Evolutionary conservation across 805 yeast species (phyloP).

Genomic region (Clavispora asparagi): DNA sequence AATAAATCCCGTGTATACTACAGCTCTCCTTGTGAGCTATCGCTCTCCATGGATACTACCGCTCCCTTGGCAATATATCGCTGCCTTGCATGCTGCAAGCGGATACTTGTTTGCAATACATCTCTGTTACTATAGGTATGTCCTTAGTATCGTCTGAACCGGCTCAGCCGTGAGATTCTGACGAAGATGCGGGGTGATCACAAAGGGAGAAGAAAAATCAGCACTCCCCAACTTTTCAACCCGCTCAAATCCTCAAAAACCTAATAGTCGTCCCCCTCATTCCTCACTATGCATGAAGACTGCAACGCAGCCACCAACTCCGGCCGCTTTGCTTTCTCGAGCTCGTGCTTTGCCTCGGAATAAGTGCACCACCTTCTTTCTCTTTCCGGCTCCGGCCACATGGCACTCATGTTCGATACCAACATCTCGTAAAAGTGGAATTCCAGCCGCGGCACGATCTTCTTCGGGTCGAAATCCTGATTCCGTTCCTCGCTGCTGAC

Average conservation of each 20-base stretch:
- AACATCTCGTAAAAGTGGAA: constrained; percentile 82
- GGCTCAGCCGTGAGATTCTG: neutral
- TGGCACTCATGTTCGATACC: constrained; percentile 47
- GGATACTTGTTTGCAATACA: no score
- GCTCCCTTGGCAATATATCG: no score
- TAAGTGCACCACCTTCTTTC: constrained; percentile 72
- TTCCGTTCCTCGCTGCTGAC: constrained; percentile 23
- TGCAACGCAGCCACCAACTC: constrained; percentile 65
- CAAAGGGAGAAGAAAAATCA: no score
- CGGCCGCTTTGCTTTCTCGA: constrained; percentile 53
- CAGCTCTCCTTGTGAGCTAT: no score
- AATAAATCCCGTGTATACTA: no score
- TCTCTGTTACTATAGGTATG: neutral
- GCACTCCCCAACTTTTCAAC: no score
- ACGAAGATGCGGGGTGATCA: no score
- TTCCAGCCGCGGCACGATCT: constrained; percentile 68
- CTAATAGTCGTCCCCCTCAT: constrained; percentile 11
- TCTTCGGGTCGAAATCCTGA: constrained; percentile 28
- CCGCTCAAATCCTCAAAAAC: neutral
- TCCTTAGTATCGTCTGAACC: neutral
- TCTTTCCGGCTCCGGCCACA: constrained; percentile 76
- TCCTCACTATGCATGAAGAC: constrained; percentile 45
- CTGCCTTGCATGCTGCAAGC: no score
- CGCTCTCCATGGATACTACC: no score
- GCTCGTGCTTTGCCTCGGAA: constrained; percentile 58